A percentile compares a stretch with the other conserved stretches of the same genome.
These are phyloP conservation scores for Penicillium chermesinum DNA, from an alignment of 495 filamentous ascomycete genomes.

Conservation along the genomic window DNA sequence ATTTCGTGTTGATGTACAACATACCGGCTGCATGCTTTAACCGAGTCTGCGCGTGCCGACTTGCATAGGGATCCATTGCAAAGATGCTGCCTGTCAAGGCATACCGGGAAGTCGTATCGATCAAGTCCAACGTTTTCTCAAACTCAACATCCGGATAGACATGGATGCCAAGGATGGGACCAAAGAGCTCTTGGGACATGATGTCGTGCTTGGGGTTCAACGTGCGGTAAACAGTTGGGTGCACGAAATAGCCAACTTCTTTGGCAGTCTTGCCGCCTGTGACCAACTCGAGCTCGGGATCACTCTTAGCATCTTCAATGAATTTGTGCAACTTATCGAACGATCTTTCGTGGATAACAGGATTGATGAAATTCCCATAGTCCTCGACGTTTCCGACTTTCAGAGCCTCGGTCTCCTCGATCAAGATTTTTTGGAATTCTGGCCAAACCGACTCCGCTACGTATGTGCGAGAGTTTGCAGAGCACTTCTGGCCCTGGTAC, in stretches of 20 bases:
- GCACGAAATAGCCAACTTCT: constrained; percentile 60
- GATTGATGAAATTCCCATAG: constrained; percentile 64
- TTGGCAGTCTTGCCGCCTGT: constrained; percentile 65
- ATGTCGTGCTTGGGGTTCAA: constrained; percentile 57
- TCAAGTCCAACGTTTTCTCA: constrained; percentile 47
- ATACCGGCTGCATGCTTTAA: constrained; percentile 76
- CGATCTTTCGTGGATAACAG: constrained; percentile 65
- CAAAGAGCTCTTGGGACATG: constrained; percentile 69
- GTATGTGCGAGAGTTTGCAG: constrained; percentile 71
- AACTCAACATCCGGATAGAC: constrained; percentile 63
- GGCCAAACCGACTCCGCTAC: constrained; percentile 62
- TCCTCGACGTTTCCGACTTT: constrained; percentile 52
- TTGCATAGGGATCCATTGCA: constrained; percentile 58
- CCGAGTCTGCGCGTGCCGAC: constrained; percentile 61
- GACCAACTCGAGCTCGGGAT: constrained; percentile 57
- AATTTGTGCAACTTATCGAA: constrained; percentile 61
- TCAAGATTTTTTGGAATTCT: constrained; percentile 52
- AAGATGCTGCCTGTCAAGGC: constrained; percentile 73
- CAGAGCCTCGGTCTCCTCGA: constrained; percentile 22
- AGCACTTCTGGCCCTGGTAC: constrained; percentile 86
- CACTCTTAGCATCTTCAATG: constrained; percentile 60
- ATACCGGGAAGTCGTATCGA: constrained; percentile 60
- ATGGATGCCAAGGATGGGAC: constrained; percentile 62
- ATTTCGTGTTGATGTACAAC: constrained; percentile 75
- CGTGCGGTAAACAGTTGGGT: constrained; percentile 65